phyloP scores from a whole-genome alignment of 2,329 filamentous ascomycete species.

The Aspergillus pseudonomiae region DNA sequence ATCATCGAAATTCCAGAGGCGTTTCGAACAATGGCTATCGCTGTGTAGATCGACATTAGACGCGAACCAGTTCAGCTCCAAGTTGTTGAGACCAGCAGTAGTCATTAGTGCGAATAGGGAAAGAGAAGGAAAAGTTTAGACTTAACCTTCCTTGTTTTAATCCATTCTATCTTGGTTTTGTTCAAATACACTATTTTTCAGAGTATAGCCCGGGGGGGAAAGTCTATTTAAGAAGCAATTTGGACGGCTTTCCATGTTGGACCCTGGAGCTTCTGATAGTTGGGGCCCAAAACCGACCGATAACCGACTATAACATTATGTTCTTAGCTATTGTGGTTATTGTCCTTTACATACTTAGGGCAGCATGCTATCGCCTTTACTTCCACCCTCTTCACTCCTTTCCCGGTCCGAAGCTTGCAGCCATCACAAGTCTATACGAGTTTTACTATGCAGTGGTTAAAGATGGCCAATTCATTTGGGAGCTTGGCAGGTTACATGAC shows the following conservation, averaged over 20 bases:
- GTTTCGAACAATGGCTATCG: neutral
- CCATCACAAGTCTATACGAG: neutral
- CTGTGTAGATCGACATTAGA: neutral
- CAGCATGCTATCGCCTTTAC: neutral
- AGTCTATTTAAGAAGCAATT: no score
- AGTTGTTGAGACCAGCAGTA: neutral
- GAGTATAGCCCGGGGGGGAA: neutral
- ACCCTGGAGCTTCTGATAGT: neutral
- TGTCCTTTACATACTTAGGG: neutral
- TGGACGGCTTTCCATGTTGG: no score
- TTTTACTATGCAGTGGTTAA: neutral
- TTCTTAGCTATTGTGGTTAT: neutral
- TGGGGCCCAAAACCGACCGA: neutral
- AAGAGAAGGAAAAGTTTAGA: neutral
- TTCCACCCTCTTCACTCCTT: neutral
- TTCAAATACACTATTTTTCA: neutral
- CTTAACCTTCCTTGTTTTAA: neutral
- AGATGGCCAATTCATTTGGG: neutral
- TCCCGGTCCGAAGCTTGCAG: neutral
- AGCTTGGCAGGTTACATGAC: neutral
- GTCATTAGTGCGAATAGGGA: neutral
- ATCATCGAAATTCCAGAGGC: neutral
- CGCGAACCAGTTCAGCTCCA: neutral
- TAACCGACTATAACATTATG: neutral
- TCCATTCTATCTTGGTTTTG: neutral